Evolutionary conservation across 2,329 filamentous ascomycete species (phyloP).

Genomic region (Sporothrix pallida): DNA sequence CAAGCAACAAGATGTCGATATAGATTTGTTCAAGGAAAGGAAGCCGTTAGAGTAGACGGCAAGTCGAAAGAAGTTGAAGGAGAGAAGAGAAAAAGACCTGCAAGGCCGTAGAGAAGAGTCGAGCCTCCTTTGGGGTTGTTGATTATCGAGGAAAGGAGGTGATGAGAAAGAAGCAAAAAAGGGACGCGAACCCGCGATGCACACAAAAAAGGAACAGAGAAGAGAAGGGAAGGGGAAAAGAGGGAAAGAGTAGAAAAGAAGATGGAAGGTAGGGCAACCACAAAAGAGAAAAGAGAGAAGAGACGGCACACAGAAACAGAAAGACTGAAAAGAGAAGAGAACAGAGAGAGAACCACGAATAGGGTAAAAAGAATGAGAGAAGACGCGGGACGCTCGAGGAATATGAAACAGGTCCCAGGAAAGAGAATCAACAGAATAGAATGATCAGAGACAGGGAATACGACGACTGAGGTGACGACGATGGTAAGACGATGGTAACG

Average conservation of each 20-base stretch:
- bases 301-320: conserved; percentile 33
- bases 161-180: conserved; percentile 8
- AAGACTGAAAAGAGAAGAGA: conserved; percentile 16
- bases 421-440: conserved; percentile 23
- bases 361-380: too few relatives aligned
- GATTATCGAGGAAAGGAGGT: conserved; percentile 3
- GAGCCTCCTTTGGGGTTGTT: conserved; percentile 14
- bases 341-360: conserved; percentile 18
- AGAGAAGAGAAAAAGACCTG: conserved; percentile 25
- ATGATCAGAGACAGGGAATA: conserved; percentile 25
- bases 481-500: not conserved
- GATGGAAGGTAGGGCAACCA: conserved; percentile 31
- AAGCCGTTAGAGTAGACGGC: conserved; percentile 3
- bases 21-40: conserved; percentile 5
- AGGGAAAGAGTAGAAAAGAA: conserved; percentile 24
- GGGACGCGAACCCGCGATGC: conserved; percentile 30
- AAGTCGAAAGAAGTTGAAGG: not conserved
- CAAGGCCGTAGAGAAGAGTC: conserved; percentile 7
- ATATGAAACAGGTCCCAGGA: conserved; percentile 28
- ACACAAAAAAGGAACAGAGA: conserved; percentile 27
- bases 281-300: conserved; percentile 33
- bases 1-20: not conserved
- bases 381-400: conserved; percentile 14
- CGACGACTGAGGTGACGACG: not conserved
- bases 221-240: conserved; percentile 21